phyloP scores from a whole-genome alignment of 192 early-diverging fungal species.

The Coemansia asiatica region DNA sequence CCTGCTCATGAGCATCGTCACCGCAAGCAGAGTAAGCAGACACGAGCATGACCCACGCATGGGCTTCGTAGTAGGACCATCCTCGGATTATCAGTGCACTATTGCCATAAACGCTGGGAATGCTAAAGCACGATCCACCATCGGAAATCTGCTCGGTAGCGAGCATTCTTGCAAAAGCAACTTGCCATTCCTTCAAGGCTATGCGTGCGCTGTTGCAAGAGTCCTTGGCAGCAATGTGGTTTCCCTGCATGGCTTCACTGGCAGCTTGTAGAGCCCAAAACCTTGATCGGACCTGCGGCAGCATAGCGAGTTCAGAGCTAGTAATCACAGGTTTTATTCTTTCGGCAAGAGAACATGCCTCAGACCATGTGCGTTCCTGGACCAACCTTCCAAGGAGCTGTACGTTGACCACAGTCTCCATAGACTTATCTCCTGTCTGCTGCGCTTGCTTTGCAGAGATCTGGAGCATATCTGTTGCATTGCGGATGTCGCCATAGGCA shows the following conservation, averaged over 20 bases:
- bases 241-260: constrained; percentile 12
- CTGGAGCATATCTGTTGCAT: constrained; percentile 16
- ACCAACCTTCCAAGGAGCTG: constrained; percentile 30
- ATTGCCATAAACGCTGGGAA: constrained; percentile 3
- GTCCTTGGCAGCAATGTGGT: constrained; percentile 18
- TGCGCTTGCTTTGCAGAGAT: constrained; percentile 17
- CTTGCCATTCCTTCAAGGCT: constrained; percentile 39
- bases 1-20: constrained; percentile 26
- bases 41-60: constrained; percentile 49
- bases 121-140: constrained; percentile 22
- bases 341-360: background rate
- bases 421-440: constrained; percentile 13
- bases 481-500: constrained; percentile 11
- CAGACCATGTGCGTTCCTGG: constrained; percentile 22
- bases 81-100: constrained; percentile 14
- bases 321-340: background rate
- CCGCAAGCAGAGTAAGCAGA: constrained; percentile 22
- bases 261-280: constrained; percentile 40
- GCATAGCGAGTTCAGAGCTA: background rate
- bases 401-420: constrained; percentile 13
- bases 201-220: constrained; percentile 28
- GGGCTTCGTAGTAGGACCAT: constrained; percentile 45
- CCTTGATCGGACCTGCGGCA: constrained; percentile 22
- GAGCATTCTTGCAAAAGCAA: constrained; percentile 19
- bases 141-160: constrained; percentile 7